phyloP scores from a whole-genome alignment of 1,284 basidiomycete species.

The Naganishia sp. region DNA sequence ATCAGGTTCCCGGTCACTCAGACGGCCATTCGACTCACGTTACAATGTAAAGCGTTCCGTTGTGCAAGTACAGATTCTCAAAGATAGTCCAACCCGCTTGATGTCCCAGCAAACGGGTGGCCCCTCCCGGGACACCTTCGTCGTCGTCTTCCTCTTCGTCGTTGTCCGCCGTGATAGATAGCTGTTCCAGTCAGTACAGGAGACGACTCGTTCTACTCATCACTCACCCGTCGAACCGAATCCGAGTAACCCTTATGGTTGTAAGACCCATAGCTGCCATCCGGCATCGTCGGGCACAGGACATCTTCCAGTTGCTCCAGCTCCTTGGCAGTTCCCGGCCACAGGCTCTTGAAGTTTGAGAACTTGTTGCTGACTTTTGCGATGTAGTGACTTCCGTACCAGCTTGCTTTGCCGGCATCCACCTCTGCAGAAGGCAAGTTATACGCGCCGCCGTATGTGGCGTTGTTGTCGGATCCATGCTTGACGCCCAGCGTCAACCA shows the following conservation, averaged over 20 bases:
- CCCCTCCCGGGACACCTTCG: conserved; percentile 30
- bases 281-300: conserved; percentile 18
- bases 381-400: conserved; percentile 22
- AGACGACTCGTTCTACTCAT: neutral
- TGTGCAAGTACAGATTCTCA: conserved; percentile 65
- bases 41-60: conserved; percentile 69
- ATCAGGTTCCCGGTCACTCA: neutral
- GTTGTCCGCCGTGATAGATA: conserved; percentile 14
- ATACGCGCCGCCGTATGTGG: conserved; percentile 1
- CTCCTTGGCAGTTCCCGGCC: conserved; percentile 26
- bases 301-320: conserved; percentile 19
- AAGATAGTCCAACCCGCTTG: conserved; percentile 52
- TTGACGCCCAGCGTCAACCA: conserved; percentile 41
- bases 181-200: neutral
- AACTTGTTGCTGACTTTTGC: conserved; percentile 23
- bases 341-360: conserved; percentile 20
- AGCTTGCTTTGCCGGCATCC: conserved; percentile 18
- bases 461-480: neutral
- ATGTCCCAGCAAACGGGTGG: conserved; percentile 45
- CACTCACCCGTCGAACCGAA: conserved; percentile 35
- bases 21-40: conserved; percentile 49
- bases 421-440: neutral
- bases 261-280: conserved; percentile 12
- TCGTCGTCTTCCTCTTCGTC: conserved; percentile 30
- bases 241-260: conserved; percentile 37